Conservation (phyloP, 345 rosid species). For the Angophora floribunda region DNA sequence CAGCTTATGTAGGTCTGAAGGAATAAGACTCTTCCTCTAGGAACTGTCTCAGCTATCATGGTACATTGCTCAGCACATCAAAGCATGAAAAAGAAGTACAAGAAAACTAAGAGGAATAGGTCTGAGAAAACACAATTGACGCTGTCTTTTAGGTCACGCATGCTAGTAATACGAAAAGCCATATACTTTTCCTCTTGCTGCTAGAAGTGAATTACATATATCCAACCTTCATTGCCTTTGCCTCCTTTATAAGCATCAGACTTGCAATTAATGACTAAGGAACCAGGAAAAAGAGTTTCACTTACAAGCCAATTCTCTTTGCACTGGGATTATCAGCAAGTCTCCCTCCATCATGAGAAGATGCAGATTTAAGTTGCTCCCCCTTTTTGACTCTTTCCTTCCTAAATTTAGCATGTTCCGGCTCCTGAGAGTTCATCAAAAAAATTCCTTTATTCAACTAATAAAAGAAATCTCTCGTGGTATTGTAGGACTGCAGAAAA, state of each 20-base stretch:
- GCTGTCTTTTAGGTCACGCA: not conserved
- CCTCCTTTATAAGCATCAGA: not conserved
- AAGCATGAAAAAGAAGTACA: not conserved
- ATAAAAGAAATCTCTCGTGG: not conserved
- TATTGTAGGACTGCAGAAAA: not conserved
- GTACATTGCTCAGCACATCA: not conserved
- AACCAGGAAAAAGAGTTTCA: not conserved
- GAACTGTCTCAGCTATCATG: not conserved
- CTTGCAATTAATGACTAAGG: not conserved
- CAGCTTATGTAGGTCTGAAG: not conserved
- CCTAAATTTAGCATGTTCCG: constrained; percentile 43
- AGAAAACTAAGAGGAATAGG: not conserved
- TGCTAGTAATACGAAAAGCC: not conserved
- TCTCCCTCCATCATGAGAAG: constrained; percentile 5
- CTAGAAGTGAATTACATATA: not conserved
- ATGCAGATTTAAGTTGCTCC: constrained; percentile 1
- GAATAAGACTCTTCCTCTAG: not conserved
- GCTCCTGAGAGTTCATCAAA: constrained; percentile 29
- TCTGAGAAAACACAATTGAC: not conserved
- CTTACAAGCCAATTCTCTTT: not conserved
- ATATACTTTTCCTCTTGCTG: not conserved
- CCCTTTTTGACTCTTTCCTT: constrained; percentile 27
- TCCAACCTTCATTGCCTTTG: not conserved
- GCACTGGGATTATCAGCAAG: not conserved
- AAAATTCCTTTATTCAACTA: not conserved